Conservation (phyloP, 169 alveolate species). For the Toxoplasma gondii region DNA sequence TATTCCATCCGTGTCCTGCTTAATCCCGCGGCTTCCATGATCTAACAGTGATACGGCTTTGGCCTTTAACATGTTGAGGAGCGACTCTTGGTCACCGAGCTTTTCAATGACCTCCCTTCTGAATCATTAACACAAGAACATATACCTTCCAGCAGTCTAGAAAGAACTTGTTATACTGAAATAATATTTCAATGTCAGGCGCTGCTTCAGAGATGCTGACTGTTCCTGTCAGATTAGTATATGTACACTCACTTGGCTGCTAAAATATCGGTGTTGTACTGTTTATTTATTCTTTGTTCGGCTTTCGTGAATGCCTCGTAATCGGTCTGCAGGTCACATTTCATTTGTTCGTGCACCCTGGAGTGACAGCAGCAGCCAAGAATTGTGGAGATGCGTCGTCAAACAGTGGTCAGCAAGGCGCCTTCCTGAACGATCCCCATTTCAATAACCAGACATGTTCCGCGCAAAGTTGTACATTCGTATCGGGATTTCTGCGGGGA, state of each 20-base stretch:
- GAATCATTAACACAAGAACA: background rate
- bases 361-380: too few species aligned
- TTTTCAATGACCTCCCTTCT: background rate
- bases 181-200: too few species aligned
- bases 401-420: too few species aligned
- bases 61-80: background rate
- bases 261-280: background rate
- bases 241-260: too few species aligned
- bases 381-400: too few species aligned
- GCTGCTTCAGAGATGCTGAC: too few species aligned
- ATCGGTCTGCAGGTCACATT: background rate
- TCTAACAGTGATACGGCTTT: background rate
- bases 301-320: background rate
- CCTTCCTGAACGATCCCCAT: too few species aligned
- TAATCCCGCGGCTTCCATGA: background rate
- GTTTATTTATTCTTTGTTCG: background rate
- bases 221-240: too few species aligned
- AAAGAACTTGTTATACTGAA: too few species aligned
- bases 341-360: background rate
- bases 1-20: background rate
- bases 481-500: too few species aligned
- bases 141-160: background rate
- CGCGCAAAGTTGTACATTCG: too few species aligned
- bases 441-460: too few species aligned
- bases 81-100: background rate